Evolutionary conservation across 495 filamentous ascomycete genomes (phyloP), one percentile per base, ranked within the genome.

Genomic region (Rhypophila decipiens): DNA sequence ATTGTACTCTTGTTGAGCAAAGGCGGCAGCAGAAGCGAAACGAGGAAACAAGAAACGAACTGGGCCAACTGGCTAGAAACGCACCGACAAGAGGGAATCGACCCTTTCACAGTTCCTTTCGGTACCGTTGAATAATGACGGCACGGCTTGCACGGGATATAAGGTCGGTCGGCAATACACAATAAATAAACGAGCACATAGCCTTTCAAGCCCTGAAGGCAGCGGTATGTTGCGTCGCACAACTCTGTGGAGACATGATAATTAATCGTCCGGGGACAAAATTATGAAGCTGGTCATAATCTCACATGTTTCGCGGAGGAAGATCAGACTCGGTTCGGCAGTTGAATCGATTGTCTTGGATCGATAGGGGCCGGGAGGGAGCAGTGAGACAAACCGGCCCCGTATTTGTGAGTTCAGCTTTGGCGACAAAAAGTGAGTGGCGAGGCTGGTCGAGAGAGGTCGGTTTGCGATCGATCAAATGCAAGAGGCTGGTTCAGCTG

Each of bases 111-210:
- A 8, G 12, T 38, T 20, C 33, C 18, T 31, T 20, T 54, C 51
- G 56, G 52, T 60, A 53, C 46, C 54, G 54, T 49, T 49, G 42
- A 57, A 47, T 51, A 46, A 47, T 51, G 36, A 44, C 46, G 31
- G 39, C 50, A 46, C 50, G 47, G 57, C 47, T 42, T 40, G 36
- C 24, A 24, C 52, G 50, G 56, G 37, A 39, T 18, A 8, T 13
- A 18, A 55, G 45, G 24, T 20, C 37, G 34, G 40, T 10, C 31
- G 21, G 24, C 13, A 52, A 24, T 7, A 4, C 8, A 20, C 37
- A 43, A 43, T 29, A 21, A 53, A 49, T 41, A 49, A 19, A 40
- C 46, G 41, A 49, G 42, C 31, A 31, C 18, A 31, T 48, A 17
- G 42, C 37, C 40, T 41, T 49, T 35, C 42, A 43, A 40, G 40